These are phyloP conservation scores for Penicillium sp. DNA, from an alignment of 2,329 filamentous ascomycete genomes.

Conservation along the genomic window DNA sequence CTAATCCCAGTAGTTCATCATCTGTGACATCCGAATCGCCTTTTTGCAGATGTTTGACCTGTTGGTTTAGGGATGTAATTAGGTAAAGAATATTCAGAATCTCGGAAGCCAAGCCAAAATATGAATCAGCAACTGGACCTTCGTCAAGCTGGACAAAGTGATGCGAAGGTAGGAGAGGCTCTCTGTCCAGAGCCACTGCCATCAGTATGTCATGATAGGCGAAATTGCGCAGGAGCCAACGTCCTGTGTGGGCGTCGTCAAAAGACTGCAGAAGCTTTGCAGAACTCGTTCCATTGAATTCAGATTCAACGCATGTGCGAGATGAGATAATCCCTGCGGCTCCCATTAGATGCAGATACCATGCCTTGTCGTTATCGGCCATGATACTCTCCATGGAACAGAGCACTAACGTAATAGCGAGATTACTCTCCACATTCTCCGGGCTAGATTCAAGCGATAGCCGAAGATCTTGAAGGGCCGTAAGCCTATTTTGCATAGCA, in stretches of 20 bases:
- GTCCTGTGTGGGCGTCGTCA: slow-evolving; percentile 5
- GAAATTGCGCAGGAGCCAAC: slow-evolving; percentile 13
- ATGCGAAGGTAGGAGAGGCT: slow-evolving; percentile 5
- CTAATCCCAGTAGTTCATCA: neutral
- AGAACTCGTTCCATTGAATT: neutral
- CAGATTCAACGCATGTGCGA: neutral
- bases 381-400: slow-evolving; percentile 14
- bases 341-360: slow-evolving; percentile 10
- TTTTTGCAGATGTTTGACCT: neutral
- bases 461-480: slow-evolving; percentile 2
- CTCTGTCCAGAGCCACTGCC: slow-evolving; percentile 8
- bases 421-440: slow-evolving; percentile 5
- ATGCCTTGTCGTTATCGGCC: slow-evolving; percentile 8
- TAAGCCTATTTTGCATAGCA: slow-evolving; percentile 7
- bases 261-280: neutral
- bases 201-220: slow-evolving; percentile 12
- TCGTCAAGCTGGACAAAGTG: slow-evolving; percentile 8
- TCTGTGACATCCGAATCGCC: neutral
- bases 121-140: slow-evolving; percentile 2
- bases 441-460: slow-evolving; percentile 2
- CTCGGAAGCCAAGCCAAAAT: slow-evolving; percentile 12
- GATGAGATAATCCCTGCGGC: slow-evolving; percentile 10
- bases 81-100: slow-evolving; percentile 3
- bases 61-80: slow-evolving; percentile 4
- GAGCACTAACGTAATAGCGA: slow-evolving; percentile 7